Base-by-base conservation (phyloP, 2,329 filamentous ascomycete species). In the Cladosporium sp. region DNA sequence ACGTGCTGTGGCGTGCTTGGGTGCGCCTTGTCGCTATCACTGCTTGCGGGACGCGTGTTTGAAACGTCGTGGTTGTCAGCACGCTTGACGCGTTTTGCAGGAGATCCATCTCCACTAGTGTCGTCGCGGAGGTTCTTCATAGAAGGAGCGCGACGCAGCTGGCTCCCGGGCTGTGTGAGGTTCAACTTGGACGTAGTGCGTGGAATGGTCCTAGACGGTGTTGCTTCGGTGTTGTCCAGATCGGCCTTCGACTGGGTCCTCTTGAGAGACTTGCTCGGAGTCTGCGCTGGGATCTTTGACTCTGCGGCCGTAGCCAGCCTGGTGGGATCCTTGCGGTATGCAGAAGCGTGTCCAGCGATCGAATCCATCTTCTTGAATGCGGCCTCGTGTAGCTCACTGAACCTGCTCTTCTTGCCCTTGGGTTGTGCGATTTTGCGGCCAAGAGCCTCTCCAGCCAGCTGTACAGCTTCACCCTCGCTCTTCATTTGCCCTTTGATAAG, bases 341-440 rank as follows among this genome's bases (percentile, higher is more conserved):
- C 81, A 9, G 91, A 95, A 7, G 89, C 78, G 66, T 96, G 91
- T 55, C 85, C 85, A 38, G 83, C 88, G 64, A 97, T 96, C 2
- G 91, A 96, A 66, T 96, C 90, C 92, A 97, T 96, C 76, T 95
- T 97, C 71, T 89, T 89, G 73, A 97, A 96, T 63, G 92, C 82
- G 43, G 85, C 83, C 80, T 88, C 86, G 67, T 97, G 92, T 32
- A 82, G 84, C 56, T 89, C 85, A 65, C 89, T 96, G 71, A 85
- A 97, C 40, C 92, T 85, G 43, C 84, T 75, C 44, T 82, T 79
- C 66, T 85, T 91, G 59, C 88, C 84, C 71, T 85, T 95, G 11
- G 91, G 83, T 58, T 83, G 82, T 6, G 87, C 91, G 63, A 95
- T 87, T 68, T 84, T 89, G 58, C 92, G 85, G 8, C 72, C 72